These are phyloP conservation scores for Myxozyma geophila DNA, from an alignment of 805 yeast species.

Conservation along the genomic window DNA sequence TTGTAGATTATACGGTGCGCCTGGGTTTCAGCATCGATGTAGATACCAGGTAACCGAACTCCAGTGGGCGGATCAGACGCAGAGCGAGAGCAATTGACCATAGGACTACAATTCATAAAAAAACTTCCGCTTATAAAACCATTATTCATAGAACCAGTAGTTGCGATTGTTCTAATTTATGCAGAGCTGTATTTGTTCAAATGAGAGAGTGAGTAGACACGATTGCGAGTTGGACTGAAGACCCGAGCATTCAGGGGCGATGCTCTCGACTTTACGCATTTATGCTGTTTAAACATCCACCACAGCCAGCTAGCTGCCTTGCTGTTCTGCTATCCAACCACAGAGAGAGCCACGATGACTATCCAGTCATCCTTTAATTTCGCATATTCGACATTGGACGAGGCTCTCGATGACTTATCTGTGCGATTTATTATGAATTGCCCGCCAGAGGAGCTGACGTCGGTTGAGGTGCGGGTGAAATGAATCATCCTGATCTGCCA, in stretches of 20 bases:
- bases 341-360: slow-evolving; percentile 7
- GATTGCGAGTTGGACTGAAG: background rate
- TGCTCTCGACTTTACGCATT: background rate
- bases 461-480: slow-evolving; percentile 52
- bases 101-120: too few species aligned
- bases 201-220: background rate
- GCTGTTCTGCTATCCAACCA: background rate
- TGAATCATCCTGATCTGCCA: background rate
- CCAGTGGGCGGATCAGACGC: too few species aligned
- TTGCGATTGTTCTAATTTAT: too few species aligned
- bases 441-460: slow-evolving; percentile 86
- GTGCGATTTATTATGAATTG: slow-evolving; percentile 91
- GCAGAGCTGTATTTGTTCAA: too few species aligned
- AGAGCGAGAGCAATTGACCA: too few species aligned
- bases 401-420: slow-evolving; percentile 79
- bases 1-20: too few species aligned
- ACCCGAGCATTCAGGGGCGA: background rate
- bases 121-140: too few species aligned
- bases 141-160: too few species aligned
- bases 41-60: too few species aligned
- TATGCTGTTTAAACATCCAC: background rate
- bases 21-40: too few species aligned
- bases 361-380: slow-evolving; percentile 44
- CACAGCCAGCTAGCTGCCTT: background rate
- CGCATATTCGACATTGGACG: slow-evolving; percentile 67